Percentiles rank a stretch among this genome's conserved stretches.
These are phyloP conservation scores for Xylariales sp. DNA, from an alignment of 2,329 filamentous ascomycete species.

Conservation along the genomic window DNA sequence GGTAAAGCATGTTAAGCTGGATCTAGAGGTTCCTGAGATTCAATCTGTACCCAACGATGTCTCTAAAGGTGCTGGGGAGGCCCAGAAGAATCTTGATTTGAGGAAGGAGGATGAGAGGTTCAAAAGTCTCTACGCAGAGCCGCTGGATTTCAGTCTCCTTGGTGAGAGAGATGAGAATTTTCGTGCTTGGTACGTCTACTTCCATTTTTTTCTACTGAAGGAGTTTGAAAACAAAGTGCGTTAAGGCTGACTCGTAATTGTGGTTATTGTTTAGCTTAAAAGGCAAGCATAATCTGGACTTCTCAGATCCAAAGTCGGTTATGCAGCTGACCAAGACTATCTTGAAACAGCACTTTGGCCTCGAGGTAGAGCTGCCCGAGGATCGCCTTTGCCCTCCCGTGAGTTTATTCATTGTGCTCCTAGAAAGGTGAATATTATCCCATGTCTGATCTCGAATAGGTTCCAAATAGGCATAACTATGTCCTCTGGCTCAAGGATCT, in stretches of 20 bases:
- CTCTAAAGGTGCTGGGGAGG: not conserved
- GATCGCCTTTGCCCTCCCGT: constrained; percentile 86
- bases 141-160: constrained; percentile 19
- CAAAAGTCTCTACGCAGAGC: constrained; percentile 16
- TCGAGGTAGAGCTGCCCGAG: constrained; percentile 66
- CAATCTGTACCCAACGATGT: not conserved
- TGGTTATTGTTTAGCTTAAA: too few relatives aligned
- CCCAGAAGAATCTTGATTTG: not conserved
- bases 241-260: too few relatives aligned
- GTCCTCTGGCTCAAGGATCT: constrained; percentile 83
- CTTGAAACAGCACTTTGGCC: constrained; percentile 68
- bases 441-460: constrained; percentile 75
- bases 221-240: too few relatives aligned
- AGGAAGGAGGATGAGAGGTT: constrained; percentile 17
- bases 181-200: constrained; percentile 11
- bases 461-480: constrained; percentile 75
- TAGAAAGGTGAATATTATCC: constrained; percentile 78
- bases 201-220: too few relatives aligned
- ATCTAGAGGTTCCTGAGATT: not conserved
- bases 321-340: constrained; percentile 79
- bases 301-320: constrained; percentile 71
- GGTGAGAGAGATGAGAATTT: constrained; percentile 19
- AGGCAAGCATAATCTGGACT: constrained; percentile 58
- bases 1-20: not conserved
- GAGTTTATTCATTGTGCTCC: constrained; percentile 40